Percentiles rank a stretch among this genome's conserved stretches.
Evolutionary conservation across 371 early-diverging fungal species (phyloP).

Genomic region (Actinomortierella wolfii): DNA sequence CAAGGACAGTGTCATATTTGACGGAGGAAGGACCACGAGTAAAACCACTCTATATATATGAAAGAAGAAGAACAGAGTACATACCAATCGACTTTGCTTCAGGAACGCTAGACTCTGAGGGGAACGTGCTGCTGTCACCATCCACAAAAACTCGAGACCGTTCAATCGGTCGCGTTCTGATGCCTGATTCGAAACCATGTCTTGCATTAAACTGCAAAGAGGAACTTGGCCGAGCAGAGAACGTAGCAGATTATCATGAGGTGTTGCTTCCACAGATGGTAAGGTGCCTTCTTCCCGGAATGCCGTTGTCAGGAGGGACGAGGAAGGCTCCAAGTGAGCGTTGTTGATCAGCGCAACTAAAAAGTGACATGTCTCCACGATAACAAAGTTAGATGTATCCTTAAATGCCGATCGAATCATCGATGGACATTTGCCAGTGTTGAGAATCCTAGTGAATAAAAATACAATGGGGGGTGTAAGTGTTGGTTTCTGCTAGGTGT

Average conservation of each 20-base stretch:
- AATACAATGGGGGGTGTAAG: not conserved
- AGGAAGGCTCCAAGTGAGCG: too few relatives aligned
- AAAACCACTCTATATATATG: not conserved
- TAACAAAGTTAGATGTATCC: conserved; percentile 37
- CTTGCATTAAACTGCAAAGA: conserved; percentile 30
- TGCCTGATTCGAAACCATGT: conserved; percentile 37
- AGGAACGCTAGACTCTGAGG: conserved; percentile 31
- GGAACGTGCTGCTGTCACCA: conserved; percentile 29
- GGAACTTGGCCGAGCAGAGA: conserved; percentile 32
- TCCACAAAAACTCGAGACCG: conserved; percentile 47
- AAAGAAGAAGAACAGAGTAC: too few relatives aligned
- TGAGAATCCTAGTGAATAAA: conserved; percentile 15
- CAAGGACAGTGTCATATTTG: not conserved
- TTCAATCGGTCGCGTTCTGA: conserved; percentile 38
- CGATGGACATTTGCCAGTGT: conserved; percentile 16
- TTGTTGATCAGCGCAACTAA: conserved; percentile 44
- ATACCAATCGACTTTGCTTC: conserved; percentile 40
- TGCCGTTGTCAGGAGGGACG: too few relatives aligned
- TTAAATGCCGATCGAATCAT: conserved; percentile 36
- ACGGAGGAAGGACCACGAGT: not conserved
- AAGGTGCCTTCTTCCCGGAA: too few relatives aligned
- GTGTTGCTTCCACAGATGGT: conserved; percentile 6
- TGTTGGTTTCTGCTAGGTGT: not conserved
- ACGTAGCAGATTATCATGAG: conserved; percentile 35
- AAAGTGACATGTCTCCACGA: conserved; percentile 35